Percentiles rank a stretch among this genome's conserved stretches.
phyloP scores from a whole-genome alignment of 768 basidiomycete species.

The Phylloporus sp. region DNA sequence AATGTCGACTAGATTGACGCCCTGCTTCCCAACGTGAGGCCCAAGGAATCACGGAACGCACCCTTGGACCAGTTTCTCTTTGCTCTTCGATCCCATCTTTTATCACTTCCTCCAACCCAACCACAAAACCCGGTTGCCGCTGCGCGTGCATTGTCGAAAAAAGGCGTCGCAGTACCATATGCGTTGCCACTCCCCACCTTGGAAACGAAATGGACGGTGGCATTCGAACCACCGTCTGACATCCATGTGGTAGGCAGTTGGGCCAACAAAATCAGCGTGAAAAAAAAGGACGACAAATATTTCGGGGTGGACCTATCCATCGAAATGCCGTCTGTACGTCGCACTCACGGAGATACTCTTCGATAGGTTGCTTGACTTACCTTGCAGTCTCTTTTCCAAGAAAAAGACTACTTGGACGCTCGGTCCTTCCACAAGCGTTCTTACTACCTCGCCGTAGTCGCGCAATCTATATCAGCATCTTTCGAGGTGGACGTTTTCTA shows the following conservation, averaged over 20 bases:
- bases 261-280: slow-evolving; percentile 72
- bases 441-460: slow-evolving; percentile 81
- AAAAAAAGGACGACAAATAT: slow-evolving; percentile 55
- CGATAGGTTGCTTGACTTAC: neutral
- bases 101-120: slow-evolving; percentile 49
- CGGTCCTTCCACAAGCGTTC: slow-evolving; percentile 91
- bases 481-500: slow-evolving; percentile 56
- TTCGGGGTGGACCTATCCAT: slow-evolving; percentile 78
- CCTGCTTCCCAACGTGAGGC: slow-evolving; percentile 69
- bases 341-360: neutral
- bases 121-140: slow-evolving; percentile 67
- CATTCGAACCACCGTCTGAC: slow-evolving; percentile 72
- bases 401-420: slow-evolving; percentile 88
- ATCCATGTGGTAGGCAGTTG: slow-evolving; percentile 82
- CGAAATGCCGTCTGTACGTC: slow-evolving; percentile 79
- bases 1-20: slow-evolving; percentile 59
- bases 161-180: slow-evolving; percentile 62
- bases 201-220: slow-evolving; percentile 85
- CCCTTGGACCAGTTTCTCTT: slow-evolving; percentile 66
- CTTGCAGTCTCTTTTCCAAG: slow-evolving; percentile 73
- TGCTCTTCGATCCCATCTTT: slow-evolving; percentile 60
- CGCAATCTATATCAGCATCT: slow-evolving; percentile 50
- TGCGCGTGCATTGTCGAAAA: slow-evolving; percentile 46
- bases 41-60: slow-evolving; percentile 48
- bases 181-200: slow-evolving; percentile 64